A percentile compares a stretch with the other conserved stretches of the same genome.
Evolutionary conservation across 306 rosid genomes (phyloP).

Genomic region (Oxytropis ochrocephala): DNA sequence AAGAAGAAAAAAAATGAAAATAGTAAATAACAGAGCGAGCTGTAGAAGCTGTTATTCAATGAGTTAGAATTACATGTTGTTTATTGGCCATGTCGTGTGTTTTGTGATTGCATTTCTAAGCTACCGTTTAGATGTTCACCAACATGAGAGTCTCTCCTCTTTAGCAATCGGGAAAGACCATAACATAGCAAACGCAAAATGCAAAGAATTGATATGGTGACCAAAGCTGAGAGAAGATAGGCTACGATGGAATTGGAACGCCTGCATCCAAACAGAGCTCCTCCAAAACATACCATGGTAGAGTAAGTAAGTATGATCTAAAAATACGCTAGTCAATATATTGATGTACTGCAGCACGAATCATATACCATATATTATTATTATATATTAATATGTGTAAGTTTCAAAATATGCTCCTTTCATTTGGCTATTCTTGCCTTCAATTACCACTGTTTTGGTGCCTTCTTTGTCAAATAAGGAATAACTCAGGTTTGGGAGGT

Average conservation of each 20-base stretch:
- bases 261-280: constrained; percentile 40
- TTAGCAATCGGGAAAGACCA: constrained; percentile 16
- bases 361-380: not conserved
- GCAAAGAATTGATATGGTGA: constrained; percentile 25
- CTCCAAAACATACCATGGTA: constrained; percentile 38
- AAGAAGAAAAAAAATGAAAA: too few relatives aligned
- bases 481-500: not conserved
- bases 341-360: not conserved
- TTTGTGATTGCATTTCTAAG: constrained; percentile 19
- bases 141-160: not conserved
- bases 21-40: not conserved
- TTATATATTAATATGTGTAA: not conserved
- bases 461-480: constrained; percentile 28
- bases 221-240: constrained; percentile 30
- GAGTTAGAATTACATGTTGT: not conserved
- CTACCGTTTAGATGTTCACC: not conserved
- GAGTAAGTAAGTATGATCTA: not conserved
- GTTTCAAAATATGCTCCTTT: not conserved
- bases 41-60: not conserved
- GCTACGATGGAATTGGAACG: constrained; percentile 23
- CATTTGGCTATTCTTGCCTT: constrained; percentile 27
- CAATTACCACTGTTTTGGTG: not conserved
- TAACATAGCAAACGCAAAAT: constrained; percentile 30
- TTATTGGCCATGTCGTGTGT: not conserved
- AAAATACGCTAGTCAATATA: not conserved